phyloP scores from a whole-genome alignment of 2,329 filamentous ascomycete species.

The Arthrobotrys entomopaga region DNA sequence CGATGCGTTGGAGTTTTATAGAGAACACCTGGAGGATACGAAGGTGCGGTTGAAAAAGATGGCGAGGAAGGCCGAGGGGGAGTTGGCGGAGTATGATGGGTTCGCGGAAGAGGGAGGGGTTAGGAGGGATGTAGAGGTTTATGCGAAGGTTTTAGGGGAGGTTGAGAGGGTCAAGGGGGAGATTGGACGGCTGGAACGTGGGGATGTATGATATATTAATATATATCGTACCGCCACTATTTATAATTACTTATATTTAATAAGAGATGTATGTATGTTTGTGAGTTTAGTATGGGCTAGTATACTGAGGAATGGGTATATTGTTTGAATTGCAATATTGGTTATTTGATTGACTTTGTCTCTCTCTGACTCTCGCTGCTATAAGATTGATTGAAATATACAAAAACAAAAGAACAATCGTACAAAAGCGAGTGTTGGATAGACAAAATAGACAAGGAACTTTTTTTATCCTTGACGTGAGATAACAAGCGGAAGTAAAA shows the following conservation, averaged over 20 bases:
- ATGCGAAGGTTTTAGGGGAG: slow-evolving; percentile 41
- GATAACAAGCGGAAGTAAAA: background rate
- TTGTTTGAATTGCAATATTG: background rate
- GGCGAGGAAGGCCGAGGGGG: slow-evolving; percentile 56
- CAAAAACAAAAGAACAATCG: background rate
- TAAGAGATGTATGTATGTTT: background rate
- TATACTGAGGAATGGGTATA: background rate
- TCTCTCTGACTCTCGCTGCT: slow-evolving; percentile 1
- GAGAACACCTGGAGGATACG: slow-evolving; percentile 58
- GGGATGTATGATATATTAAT: slow-evolving; percentile 17
- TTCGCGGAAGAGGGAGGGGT: slow-evolving; percentile 39
- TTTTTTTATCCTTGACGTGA: background rate
- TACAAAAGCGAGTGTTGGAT: background rate
- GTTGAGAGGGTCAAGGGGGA: slow-evolving; percentile 25
- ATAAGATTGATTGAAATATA: slow-evolving; percentile 5
- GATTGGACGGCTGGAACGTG: slow-evolving; percentile 20
- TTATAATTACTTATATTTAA: background rate
- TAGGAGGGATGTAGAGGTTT: slow-evolving; percentile 36
- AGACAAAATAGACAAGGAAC: background rate
- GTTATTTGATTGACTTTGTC: slow-evolving; percentile 6
- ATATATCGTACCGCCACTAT: background rate
- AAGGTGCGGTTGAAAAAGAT: slow-evolving; percentile 55
- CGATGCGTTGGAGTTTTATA: slow-evolving; percentile 58
- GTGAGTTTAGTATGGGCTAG: background rate
- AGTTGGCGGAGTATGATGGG: slow-evolving; percentile 56